Percentiles rank a stretch among this genome's conserved stretches.
Evolutionary conservation across 2,329 filamentous ascomycete species (phyloP).

Genomic region (Pseudofabraea citricarpa): DNA sequence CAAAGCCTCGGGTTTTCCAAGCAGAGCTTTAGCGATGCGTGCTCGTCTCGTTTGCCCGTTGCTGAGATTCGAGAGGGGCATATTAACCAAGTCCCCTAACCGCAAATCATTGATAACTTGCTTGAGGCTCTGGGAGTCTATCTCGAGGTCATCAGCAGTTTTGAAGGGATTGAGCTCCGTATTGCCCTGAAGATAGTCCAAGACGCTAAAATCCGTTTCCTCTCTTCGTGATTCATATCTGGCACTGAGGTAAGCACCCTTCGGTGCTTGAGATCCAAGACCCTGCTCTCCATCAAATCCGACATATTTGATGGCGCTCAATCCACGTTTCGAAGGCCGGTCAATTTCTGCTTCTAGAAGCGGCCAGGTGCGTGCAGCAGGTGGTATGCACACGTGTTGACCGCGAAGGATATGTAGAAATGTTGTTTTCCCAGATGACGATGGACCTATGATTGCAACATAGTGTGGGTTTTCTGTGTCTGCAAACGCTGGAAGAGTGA

Average conservation of each 20-base stretch:
- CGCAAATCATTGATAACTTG: conserved; percentile 66
- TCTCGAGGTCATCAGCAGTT: conserved; percentile 41
- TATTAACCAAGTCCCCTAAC: conserved; percentile 63
- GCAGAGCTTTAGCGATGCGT: conserved; percentile 79
- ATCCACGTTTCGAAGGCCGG: conserved; percentile 34
- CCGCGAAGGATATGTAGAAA: conserved; percentile 77
- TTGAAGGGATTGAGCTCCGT: conserved; percentile 74
- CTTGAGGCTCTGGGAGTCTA: conserved; percentile 47
- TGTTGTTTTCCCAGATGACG: conserved; percentile 73
- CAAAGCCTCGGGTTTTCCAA: conserved; percentile 74
- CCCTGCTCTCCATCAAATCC: conserved; percentile 77
- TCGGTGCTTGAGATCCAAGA: conserved; percentile 48
- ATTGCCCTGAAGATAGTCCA: conserved; percentile 76
- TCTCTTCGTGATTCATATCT: conserved; percentile 87
- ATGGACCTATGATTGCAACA: conserved; percentile 83
- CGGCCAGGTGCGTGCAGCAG: conserved; percentile 71
- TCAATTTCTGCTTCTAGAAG: conserved; percentile 62
- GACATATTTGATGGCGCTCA: conserved; percentile 79
- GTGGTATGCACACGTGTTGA: conserved; percentile 69
- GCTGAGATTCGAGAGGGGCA: conserved; percentile 85
- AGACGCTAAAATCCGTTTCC: conserved; percentile 79
- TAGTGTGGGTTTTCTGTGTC: conserved; percentile 42
- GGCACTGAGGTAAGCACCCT: conserved; percentile 81
- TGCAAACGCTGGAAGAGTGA: conserved; percentile 60
- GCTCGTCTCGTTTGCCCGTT: conserved; percentile 89